phyloP scores from a whole-genome alignment of 179 eudicot genomes.

The Gypsophila paniculata region DNA sequence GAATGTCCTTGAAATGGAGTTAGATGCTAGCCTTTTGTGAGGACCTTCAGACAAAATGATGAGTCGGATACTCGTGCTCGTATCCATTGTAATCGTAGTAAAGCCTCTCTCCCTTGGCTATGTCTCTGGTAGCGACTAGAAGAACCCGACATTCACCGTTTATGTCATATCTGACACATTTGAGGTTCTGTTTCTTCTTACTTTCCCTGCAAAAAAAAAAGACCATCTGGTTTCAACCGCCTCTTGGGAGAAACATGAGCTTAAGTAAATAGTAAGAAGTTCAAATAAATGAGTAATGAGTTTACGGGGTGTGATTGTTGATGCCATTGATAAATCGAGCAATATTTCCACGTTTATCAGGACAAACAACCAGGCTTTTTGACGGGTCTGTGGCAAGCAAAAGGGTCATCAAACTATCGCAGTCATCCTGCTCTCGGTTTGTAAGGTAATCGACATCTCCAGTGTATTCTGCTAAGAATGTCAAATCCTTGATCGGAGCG shows the following conservation, averaged over 20 bases:
- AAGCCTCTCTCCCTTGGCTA: constrained; percentile 84
- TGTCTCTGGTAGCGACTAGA: constrained; percentile 78
- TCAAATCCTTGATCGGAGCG: constrained; percentile 73
- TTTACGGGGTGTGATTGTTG: constrained; percentile 81
- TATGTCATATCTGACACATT: constrained; percentile 76
- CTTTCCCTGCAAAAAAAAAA: constrained; percentile 58
- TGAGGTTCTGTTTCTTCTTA: constrained; percentile 72
- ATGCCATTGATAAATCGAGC: constrained; percentile 89
- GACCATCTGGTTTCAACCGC: constrained; percentile 9
- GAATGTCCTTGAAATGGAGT: constrained; percentile 3
- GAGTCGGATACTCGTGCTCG: constrained; percentile 85
- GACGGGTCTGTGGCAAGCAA: constrained; percentile 58
- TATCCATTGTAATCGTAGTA: constrained; percentile 91
- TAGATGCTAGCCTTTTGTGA: constrained; percentile 24
- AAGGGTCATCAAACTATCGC: constrained; percentile 95
- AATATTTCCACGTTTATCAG: constrained; percentile 84
- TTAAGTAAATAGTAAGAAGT: neutral
- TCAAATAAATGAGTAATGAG: constrained; percentile 23
- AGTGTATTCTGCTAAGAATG: constrained; percentile 65
- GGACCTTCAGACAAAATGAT: constrained; percentile 51
- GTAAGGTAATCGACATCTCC: constrained; percentile 87
- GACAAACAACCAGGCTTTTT: constrained; percentile 73
- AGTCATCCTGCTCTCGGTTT: constrained; percentile 76
- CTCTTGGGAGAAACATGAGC: neutral
- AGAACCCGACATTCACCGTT: constrained; percentile 78